phyloP scores from a whole-genome alignment of 768 basidiomycete genomes.

The Pholiota microspora region DNA sequence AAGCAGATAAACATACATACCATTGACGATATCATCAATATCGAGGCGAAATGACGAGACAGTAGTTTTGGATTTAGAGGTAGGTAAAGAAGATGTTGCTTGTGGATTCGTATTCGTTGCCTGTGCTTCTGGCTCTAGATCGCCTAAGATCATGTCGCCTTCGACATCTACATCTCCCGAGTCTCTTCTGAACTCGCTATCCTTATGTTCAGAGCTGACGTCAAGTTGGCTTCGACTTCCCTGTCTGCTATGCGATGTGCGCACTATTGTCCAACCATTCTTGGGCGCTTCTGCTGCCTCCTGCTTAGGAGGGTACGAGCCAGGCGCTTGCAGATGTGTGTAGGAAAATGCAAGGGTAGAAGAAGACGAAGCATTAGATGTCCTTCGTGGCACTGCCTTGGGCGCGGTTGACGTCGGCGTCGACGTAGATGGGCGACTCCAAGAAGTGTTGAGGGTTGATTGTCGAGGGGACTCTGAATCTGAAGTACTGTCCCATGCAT shows the following conservation, averaged over 20 bases:
- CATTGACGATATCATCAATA: conserved; percentile 72
- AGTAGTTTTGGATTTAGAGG: conserved; percentile 41
- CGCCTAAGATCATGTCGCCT: conserved; percentile 74
- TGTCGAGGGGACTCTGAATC: conserved; percentile 71
- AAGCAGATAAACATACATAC: conserved; percentile 39
- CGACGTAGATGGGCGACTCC: conserved; percentile 34
- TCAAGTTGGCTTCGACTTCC: conserved; percentile 16
- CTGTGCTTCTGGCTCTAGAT: conserved; percentile 60
- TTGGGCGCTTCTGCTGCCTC: conserved; percentile 37
- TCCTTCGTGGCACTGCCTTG: conserved; percentile 49
- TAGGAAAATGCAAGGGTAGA: conserved; percentile 78
- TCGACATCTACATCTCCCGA: conserved; percentile 65
- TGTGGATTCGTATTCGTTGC: conserved; percentile 20
- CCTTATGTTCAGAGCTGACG: conserved; percentile 15
- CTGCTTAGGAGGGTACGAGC: conserved; percentile 68
- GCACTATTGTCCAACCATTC: conserved; percentile 79
- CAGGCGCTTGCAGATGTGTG: conserved; percentile 74
- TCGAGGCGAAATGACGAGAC: conserved; percentile 59
- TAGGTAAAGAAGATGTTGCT: conserved; percentile 23
- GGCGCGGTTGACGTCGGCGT: conserved; percentile 39
- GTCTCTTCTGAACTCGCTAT: conserved; percentile 21
- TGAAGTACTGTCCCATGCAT: conserved; percentile 83
- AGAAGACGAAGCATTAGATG: conserved; percentile 45
- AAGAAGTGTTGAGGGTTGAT: conserved; percentile 46
- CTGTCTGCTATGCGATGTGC: conserved; percentile 31